Conservation (phyloP, 768 basidiomycete species). For the Russula compacta region DNA sequence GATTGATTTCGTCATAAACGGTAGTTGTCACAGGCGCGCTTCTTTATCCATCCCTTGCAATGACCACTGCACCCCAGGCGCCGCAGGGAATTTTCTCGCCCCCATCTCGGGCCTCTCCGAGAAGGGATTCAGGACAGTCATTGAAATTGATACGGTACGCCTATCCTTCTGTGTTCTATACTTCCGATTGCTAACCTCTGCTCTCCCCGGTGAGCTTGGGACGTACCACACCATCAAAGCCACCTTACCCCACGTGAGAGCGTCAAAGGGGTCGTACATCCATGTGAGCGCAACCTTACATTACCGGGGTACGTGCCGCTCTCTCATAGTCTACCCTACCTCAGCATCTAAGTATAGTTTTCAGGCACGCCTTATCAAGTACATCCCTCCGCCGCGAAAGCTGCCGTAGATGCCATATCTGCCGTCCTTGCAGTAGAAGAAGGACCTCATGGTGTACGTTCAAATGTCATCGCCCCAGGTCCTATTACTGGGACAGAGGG, state of each 20-base stretch:
- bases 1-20: constrained; percentile 94
- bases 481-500: constrained; percentile 77
- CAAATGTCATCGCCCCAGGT: constrained; percentile 80
- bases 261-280: constrained; percentile 71
- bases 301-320: constrained; percentile 48
- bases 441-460: constrained; percentile 88
- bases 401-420: constrained; percentile 84
- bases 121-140: constrained; percentile 86
- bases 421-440: constrained; percentile 86
- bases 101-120: constrained; percentile 77
- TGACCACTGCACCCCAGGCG: constrained; percentile 40
- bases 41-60: neutral
- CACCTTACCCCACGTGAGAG: constrained; percentile 64
- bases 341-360: neutral
- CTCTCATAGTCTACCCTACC: neutral
- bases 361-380: constrained; percentile 77
- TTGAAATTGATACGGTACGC: constrained; percentile 86
- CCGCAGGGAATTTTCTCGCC: constrained; percentile 93
- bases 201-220: constrained; percentile 50
- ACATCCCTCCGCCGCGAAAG: constrained; percentile 93
- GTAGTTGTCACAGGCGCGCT: constrained; percentile 33
- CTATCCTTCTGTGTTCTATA: neutral
- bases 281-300: constrained; percentile 88
- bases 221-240: constrained; percentile 95
- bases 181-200: neutral